Base-by-base conservation (phyloP, 2,329 filamentous ascomycete species). In the Didymella glomerata region DNA sequence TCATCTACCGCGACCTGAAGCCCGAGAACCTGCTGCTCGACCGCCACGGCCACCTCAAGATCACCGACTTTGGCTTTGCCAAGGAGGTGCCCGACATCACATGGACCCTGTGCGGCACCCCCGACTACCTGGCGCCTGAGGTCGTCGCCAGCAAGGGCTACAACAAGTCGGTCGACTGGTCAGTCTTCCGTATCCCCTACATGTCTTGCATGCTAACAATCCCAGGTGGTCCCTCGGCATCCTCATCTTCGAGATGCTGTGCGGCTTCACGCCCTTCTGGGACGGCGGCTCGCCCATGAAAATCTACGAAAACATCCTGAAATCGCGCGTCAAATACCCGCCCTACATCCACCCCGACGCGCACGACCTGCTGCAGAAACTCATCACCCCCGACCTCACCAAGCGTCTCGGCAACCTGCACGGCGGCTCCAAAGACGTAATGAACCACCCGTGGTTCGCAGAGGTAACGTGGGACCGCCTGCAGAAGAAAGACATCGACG, bases 91-190 rank as follows among this genome's bases (percentile, higher is more conserved):
- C 93, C 16, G 95, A 99, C 83, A 98, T 98, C 80, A 99, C 95
- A 41, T 99, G 95, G 95, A 99, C 95, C 25, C 85, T 99, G 41
- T 99, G 95, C 76, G 95, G 95, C 61, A 99, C 95, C 13, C 95
- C 95, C 7, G 95, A 99, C 79, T 99, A 99, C 76, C 86, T 99
- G 34, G 95, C 95, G 0, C 95, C 95, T 0, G 95, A 99, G 80
- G 95, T 99, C 14, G 95, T 99, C n/a, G 93, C 93, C 60, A 97
- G 94, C 78, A 98, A 98, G 81, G 95, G 95, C 52, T 99, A 99
- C 83, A 99, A 99, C 83, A 99, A 98, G 79, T 97, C 94, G 40
- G 95, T 99, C 18, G 95, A 99, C 77, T 99, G 95, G 95, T 97
- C 81, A 81, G 91, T 81, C 45, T 38, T 59, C 32, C 24, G 0